phyloP scores from a whole-genome alignment of 2,329 filamentous ascomycete genomes.

The Penicillium capsulatum region DNA sequence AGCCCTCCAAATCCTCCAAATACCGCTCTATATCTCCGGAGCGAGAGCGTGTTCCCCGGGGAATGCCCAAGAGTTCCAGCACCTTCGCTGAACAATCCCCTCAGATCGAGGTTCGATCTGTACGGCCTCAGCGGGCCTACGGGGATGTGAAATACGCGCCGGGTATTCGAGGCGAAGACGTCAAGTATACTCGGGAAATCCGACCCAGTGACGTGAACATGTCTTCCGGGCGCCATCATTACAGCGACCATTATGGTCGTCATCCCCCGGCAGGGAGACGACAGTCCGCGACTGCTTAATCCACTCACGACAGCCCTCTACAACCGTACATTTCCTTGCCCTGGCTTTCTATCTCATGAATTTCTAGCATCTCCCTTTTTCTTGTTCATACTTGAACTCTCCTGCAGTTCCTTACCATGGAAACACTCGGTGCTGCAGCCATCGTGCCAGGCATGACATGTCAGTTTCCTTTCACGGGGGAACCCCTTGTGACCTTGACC shows the following conservation, averaged over 20 bases:
- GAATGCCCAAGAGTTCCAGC: constrained; percentile 27
- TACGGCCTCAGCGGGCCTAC: constrained; percentile 20
- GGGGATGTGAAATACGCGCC: constrained; percentile 24
- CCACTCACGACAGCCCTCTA: constrained; percentile 20
- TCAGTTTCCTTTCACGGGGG: constrained; percentile 1
- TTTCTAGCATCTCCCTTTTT: constrained; percentile 5
- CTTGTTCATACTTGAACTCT: constrained; percentile 17
- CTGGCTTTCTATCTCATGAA: constrained; percentile 3
- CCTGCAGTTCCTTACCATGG: constrained; percentile 4
- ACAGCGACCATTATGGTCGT: constrained; percentile 18
- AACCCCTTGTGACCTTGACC: too few species aligned
- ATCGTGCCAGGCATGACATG: constrained; percentile 5
- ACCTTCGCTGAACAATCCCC: constrained; percentile 24
- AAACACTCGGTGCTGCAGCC: constrained; percentile 5
- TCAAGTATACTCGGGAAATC: constrained; percentile 28
- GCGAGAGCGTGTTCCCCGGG: constrained; percentile 22
- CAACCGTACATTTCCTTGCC: constrained; percentile 5
- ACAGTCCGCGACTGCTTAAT: constrained; percentile 26
- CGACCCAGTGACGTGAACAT: constrained; percentile 21
- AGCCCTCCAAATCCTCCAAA: constrained; percentile 25
- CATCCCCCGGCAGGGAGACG: constrained; percentile 21
- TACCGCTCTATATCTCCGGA: constrained; percentile 30
- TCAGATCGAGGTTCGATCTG: constrained; percentile 22
- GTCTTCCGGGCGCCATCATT: constrained; percentile 12
- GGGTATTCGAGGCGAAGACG: constrained; percentile 24